Evolutionary conservation across 2,329 filamentous ascomycete genomes (phyloP), one percentile per base, ranked within the genome.

Genomic region (Curvularia spicifera): DNA sequence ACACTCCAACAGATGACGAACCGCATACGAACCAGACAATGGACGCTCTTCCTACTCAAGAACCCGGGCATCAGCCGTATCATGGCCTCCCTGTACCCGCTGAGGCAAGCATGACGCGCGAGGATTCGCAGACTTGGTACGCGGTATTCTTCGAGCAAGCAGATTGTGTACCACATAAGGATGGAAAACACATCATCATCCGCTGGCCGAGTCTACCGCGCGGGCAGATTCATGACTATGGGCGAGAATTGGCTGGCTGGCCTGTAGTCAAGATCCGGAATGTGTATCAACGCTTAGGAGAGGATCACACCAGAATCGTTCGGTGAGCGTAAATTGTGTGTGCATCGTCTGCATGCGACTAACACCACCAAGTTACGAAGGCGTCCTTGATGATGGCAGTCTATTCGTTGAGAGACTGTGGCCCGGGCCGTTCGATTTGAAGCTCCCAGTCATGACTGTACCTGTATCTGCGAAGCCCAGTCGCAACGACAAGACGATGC

Each of bases 371-470:
- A 40, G 39, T 40, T 40, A 40, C 39, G 18, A 40, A 0, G 39
- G 39, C 9, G 8, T 13, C 3, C 39, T 40, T 40, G 39, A 40
- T 40, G 39, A 40, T 13, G 39, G 39, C 39, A 40, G 39, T 40
- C 39, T 47, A 15, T 1, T 61, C 6, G 43, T 61, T 8, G 55
- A 61, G 10, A 58, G 29, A 24, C 26, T 61, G 0, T 0, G 1
- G 8, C 59, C 59, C n/a, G 59, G 59, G 0, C 47, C 56, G 2
- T 28, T 49, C n/a, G 15, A 29, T 13, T 26, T 24, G 2, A n/a
- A 9, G 15, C 29, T 61, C 12, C 55, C 55, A 22, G 51, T 31
- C 3, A 58, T 61, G 51, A 52, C 55, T 5, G 3, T 55, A 8
- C 59, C 59, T 37, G 12, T 55, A 1, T 28, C 33, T 0, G 2